These are phyloP conservation scores for Fusarium lyarnte DNA, from an alignment of 2,329 filamentous ascomycete genomes.

Conservation along the genomic window DNA sequence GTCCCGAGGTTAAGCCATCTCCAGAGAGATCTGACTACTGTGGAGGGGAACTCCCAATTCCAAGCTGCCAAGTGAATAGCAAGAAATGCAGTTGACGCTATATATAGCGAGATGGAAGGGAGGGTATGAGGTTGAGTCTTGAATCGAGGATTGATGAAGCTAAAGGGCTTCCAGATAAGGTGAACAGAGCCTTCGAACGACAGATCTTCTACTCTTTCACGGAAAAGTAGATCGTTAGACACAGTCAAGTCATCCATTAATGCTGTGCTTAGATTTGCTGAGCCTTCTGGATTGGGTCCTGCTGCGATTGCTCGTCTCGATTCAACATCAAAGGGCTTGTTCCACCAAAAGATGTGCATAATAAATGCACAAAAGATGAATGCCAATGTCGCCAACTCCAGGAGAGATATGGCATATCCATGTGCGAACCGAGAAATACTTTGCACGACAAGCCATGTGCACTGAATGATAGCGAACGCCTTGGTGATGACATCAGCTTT, in stretches of 20 bases:
- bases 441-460: neutral
- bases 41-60: accelerated
- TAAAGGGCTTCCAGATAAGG: too few relatives aligned
- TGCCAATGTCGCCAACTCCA: neutral
- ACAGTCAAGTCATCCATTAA: neutral
- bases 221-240: accelerated
- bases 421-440: accelerated
- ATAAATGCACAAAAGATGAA: neutral
- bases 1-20: accelerated
- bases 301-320: neutral
- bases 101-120: neutral
- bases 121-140: too few relatives aligned
- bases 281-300: accelerated
- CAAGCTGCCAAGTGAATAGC: neutral
- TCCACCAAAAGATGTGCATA: neutral
- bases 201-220: neutral
- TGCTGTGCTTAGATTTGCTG: accelerated
- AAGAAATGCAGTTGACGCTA: accelerated
- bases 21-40: accelerated
- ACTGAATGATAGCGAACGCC: neutral
- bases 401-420: neutral
- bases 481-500: neutral
- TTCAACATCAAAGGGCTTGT: neutral
- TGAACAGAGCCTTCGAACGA: too few relatives aligned
- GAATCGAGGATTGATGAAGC: too few relatives aligned